These are phyloP conservation scores for Phytophthora brassicae DNA, from an alignment of 352 stramenopile genomes.

Conservation along the genomic window DNA sequence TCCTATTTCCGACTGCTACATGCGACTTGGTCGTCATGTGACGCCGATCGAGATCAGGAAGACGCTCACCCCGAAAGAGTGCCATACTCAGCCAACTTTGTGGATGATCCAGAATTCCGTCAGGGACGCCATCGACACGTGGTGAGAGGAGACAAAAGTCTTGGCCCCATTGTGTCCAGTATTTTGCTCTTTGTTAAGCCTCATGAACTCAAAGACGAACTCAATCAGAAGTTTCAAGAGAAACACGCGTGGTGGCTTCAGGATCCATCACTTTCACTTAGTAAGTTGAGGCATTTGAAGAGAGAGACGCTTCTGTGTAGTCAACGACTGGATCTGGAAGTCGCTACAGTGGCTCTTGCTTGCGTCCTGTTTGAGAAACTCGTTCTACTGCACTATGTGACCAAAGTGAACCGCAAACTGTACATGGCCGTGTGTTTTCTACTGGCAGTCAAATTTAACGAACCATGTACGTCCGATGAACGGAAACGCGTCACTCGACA, in stretches of 20 bases:
- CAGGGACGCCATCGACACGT: conserved; percentile 82
- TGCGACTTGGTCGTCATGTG: conserved; percentile 71
- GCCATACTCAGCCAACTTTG: conserved; percentile 74
- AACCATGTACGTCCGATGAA: conserved; percentile 66
- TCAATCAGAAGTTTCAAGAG: conserved; percentile 98
- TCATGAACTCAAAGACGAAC: conserved; percentile 93
- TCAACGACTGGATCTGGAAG: conserved; percentile 87
- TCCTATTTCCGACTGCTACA: conserved; percentile 87
- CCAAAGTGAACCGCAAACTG: conserved; percentile 95
- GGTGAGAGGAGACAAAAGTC: conserved; percentile 85
- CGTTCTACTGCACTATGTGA: conserved; percentile 94
- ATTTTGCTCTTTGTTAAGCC: conserved; percentile 96
- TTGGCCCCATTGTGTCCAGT: conserved; percentile 92
- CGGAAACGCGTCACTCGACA: conserved; percentile 67
- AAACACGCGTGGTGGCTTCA: conserved; percentile 91
- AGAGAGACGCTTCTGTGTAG: conserved; percentile 78
- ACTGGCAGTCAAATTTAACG: conserved; percentile 93
- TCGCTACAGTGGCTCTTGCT: conserved; percentile 93
- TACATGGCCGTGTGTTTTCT: conserved; percentile 96
- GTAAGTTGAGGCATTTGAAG: conserved; percentile 96
- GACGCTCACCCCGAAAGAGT: conserved; percentile 66
- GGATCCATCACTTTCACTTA: conserved; percentile 90
- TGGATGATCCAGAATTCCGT: conserved; percentile 84
- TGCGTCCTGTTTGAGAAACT: conserved; percentile 98
- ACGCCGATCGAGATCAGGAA: conserved; percentile 70